These are phyloP conservation scores for Neocucurbitaria cava DNA, from an alignment of 2,329 filamentous ascomycete species.

Conservation along the genomic window DNA sequence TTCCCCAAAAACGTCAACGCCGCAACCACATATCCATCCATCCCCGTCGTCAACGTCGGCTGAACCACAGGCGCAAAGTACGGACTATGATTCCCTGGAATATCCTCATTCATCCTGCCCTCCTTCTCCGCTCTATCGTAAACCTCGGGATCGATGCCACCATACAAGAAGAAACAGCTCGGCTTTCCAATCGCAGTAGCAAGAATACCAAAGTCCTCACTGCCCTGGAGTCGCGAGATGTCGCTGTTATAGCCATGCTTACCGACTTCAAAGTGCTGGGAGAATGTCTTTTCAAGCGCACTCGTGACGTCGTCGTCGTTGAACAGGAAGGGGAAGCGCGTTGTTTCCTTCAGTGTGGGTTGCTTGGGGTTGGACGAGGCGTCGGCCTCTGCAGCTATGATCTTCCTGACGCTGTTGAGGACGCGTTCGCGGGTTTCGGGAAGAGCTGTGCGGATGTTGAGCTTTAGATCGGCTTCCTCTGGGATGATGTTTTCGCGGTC, in stretches of 20 bases:
- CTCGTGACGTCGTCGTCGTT: slow-evolving; percentile 58
- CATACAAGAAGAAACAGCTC: slow-evolving; percentile 64
- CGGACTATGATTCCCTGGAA: slow-evolving; percentile 67
- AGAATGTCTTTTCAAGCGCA: slow-evolving; percentile 54
- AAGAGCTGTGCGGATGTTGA: slow-evolving; percentile 61
- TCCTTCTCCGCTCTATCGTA: slow-evolving; percentile 60
- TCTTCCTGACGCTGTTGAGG: slow-evolving; percentile 57
- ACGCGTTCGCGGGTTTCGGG: slow-evolving; percentile 57
- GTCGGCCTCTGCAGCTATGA: slow-evolving; percentile 62
- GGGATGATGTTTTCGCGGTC: slow-evolving; percentile 68
- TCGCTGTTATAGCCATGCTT: slow-evolving; percentile 46
- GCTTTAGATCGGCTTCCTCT: slow-evolving; percentile 60
- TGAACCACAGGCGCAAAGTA: slow-evolving; percentile 66
- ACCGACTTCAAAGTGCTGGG: slow-evolving; percentile 51
- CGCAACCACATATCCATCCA: slow-evolving; percentile 59
- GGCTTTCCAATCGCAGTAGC: slow-evolving; percentile 59
- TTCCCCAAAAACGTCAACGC: slow-evolving; percentile 57
- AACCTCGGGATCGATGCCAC: slow-evolving; percentile 57
- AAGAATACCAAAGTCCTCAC: slow-evolving; percentile 67
- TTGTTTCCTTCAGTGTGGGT: slow-evolving; percentile 52
- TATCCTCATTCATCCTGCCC: slow-evolving; percentile 53
- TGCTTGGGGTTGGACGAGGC: slow-evolving; percentile 55
- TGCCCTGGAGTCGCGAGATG: slow-evolving; percentile 53
- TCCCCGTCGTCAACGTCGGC: slow-evolving; percentile 62
- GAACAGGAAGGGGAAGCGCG: slow-evolving; percentile 57